Percentiles rank a stretch among this genome's conserved stretches.
phyloP scores from a whole-genome alignment of 2,329 filamentous ascomycete species.

The Penicillium sp. region DNA sequence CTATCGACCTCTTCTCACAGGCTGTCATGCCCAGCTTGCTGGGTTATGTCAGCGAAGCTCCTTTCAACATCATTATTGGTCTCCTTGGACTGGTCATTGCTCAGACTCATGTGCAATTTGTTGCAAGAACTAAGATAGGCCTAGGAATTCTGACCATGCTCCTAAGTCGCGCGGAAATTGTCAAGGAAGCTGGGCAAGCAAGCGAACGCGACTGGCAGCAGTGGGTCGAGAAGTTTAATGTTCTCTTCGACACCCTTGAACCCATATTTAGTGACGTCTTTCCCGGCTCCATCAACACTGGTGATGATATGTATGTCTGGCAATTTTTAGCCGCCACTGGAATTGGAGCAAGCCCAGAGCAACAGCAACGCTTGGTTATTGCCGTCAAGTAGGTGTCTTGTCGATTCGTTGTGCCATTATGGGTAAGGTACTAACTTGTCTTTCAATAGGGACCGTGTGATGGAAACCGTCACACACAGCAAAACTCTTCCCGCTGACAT shows the following conservation, averaged over 20 bases:
- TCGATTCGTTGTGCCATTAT: background rate
- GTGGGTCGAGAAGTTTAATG: slow-evolving; percentile 83
- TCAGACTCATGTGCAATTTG: slow-evolving; percentile 80
- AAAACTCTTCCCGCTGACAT: slow-evolving; percentile 90
- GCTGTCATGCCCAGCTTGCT: slow-evolving; percentile 90
- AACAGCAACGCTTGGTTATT: slow-evolving; percentile 91
- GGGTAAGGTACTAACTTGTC: slow-evolving; percentile 23
- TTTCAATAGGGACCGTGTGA: slow-evolving; percentile 74
- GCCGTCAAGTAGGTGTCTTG: slow-evolving; percentile 73
- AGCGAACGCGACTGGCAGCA: slow-evolving; percentile 77
- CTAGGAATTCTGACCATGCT: slow-evolving; percentile 91
- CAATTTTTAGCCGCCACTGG: slow-evolving; percentile 95
- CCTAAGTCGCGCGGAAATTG: slow-evolving; percentile 87
- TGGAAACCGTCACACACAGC: slow-evolving; percentile 87
- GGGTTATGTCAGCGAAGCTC: slow-evolving; percentile 87
- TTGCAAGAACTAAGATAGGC: slow-evolving; percentile 85
- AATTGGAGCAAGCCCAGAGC: slow-evolving; percentile 88
- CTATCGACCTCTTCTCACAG: slow-evolving; percentile 86
- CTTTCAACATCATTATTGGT: slow-evolving; percentile 87
- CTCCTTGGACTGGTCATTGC: slow-evolving; percentile 83
- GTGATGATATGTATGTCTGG: slow-evolving; percentile 97
- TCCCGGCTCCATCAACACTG: slow-evolving; percentile 85
- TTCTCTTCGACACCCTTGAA: slow-evolving; percentile 85
- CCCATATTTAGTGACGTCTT: slow-evolving; percentile 84
- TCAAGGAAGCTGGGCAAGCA: slow-evolving; percentile 78